Percentiles rank a stretch among this genome's conserved stretches.
Evolutionary conservation across 352 stramenopile genomes (phyloP).

Genomic region (Thraustotheca clavata): DNA sequence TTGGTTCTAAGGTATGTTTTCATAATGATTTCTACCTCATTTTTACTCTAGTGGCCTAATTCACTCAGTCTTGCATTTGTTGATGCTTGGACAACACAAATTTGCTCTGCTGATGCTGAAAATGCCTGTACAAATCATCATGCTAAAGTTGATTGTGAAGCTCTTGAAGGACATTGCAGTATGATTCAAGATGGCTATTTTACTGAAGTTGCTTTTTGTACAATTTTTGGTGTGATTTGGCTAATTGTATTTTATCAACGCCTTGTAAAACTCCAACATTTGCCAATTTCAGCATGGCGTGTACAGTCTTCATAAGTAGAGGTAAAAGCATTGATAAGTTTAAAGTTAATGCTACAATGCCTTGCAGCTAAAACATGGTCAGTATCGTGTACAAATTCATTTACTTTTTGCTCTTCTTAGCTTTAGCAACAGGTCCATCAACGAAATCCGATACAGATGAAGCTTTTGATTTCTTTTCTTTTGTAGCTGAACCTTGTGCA

Average conservation of each 20-base stretch:
- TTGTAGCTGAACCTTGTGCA: slow-evolving; percentile 26
- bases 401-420: slow-evolving; percentile 12
- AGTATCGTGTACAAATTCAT: neutral
- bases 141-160: slow-evolving; percentile 31
- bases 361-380: too few relatives aligned
- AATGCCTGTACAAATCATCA: slow-evolving; percentile 4
- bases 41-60: slow-evolving; percentile 56
- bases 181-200: slow-evolving; percentile 78
- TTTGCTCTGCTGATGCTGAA: slow-evolving; percentile 49
- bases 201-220: slow-evolving; percentile 65
- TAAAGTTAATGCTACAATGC: too few relatives aligned
- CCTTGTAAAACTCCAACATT: slow-evolving; percentile 63
- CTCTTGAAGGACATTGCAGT: slow-evolving; percentile 54
- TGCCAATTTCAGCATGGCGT: slow-evolving; percentile 79
- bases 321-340: neutral
- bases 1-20: slow-evolving; percentile 88
- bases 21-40: neutral
- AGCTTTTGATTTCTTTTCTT: neutral
- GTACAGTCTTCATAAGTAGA: slow-evolving; percentile 24
- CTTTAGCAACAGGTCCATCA: neutral
- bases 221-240: slow-evolving; percentile 58
- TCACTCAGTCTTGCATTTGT: slow-evolving; percentile 77
- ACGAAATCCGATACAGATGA: neutral
- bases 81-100: slow-evolving; percentile 67
- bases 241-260: slow-evolving; percentile 56